Evolutionary conservation across 768 basidiomycete genomes (phyloP).

Genomic region (Mycena indigotica): DNA sequence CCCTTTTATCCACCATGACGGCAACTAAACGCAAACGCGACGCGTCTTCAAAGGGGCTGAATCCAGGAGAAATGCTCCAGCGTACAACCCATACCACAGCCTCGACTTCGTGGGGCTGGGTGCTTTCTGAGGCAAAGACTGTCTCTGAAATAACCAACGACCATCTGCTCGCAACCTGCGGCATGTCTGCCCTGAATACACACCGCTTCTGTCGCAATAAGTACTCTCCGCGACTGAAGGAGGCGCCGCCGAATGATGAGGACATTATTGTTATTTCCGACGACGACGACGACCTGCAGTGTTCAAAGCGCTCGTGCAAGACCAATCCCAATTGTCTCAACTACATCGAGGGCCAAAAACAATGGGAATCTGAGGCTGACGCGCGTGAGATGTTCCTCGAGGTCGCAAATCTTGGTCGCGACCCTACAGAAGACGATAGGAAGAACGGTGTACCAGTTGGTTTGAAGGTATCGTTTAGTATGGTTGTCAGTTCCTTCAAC

Average conservation of each 20-base stretch:
- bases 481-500: slow-evolving; percentile 1
- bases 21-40: slow-evolving; percentile 3
- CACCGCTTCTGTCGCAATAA: slow-evolving; percentile 62
- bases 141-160: slow-evolving; percentile 63
- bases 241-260: slow-evolving; percentile 11
- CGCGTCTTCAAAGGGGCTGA: slow-evolving; percentile 54
- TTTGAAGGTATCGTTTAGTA: slow-evolving; percentile 55
- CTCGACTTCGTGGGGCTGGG: slow-evolving; percentile 76
- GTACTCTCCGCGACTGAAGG: slow-evolving; percentile 36
- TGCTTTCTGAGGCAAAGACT: slow-evolving; percentile 62
- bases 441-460: slow-evolving; percentile 69
- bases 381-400: slow-evolving; percentile 56
- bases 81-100: slow-evolving; percentile 51
- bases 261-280: slow-evolving; percentile 72
- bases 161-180: slow-evolving; percentile 69
- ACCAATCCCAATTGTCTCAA: slow-evolving; percentile 85
- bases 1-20: slow-evolving; percentile 2
- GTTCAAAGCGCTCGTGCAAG: slow-evolving; percentile 67
- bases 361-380: slow-evolving; percentile 71
- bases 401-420: slow-evolving; percentile 50
- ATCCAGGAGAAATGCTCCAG: slow-evolving; percentile 65
- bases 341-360: slow-evolving; percentile 80
- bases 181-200: slow-evolving; percentile 55
- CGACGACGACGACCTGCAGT: slow-evolving; percentile 61
- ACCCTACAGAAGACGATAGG: slow-evolving; percentile 55